Base-by-base conservation (phyloP, 371 early-diverging fungal species). In the Mortierella sp. region DNA sequence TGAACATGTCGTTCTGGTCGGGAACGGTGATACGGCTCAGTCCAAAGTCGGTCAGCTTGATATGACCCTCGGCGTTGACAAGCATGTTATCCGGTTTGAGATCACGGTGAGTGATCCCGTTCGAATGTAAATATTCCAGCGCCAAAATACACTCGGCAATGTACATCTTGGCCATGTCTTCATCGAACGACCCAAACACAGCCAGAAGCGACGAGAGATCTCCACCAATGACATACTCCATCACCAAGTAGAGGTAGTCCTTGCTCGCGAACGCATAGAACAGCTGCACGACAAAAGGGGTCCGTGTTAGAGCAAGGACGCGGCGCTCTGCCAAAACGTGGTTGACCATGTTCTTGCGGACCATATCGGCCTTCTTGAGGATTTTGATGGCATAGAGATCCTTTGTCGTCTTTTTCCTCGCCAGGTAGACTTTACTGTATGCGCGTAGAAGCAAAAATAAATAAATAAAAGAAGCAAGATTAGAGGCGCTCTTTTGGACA, bases 171-270 rank as follows among this genome's bases (percentile, higher is more conserved):
- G 97, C 94, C 90, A 95, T 94, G 43, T 94, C 93, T 73, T 94
- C 94, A n/a, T 94, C 91, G 82, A 98, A 91, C 37, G 85, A 85
- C 7, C 96, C 94, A 65, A 94, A 87, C 0, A 88, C 88, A 73
- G 95, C 93, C 44, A 97, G 85, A 13, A 97, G 82, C 4, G 97
- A 92, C 8, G 97, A 97, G 31, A 97, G 90, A 86, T 99, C 99
- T 4, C 99, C 99, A 7, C 99, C 99, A 70, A 95, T 96, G 11
- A 97, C 89, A 86, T 98, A 99, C 76, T 98, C 99, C 97, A 99
- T 97, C 8, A 96, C 98, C 68, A 98, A 90, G 83, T 95, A 99
- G 37, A 99, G 87, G 79, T 96, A 94, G 14, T 96, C 93, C 71
- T 91, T 91, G 68, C 94, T 95, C 74, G 98, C 97, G 80, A 99